Evolutionary conservation across 306 rosid species (phyloP), one percentile per base, ranked within the genome.

Genomic region (Luffa aegyptiaca): DNA sequence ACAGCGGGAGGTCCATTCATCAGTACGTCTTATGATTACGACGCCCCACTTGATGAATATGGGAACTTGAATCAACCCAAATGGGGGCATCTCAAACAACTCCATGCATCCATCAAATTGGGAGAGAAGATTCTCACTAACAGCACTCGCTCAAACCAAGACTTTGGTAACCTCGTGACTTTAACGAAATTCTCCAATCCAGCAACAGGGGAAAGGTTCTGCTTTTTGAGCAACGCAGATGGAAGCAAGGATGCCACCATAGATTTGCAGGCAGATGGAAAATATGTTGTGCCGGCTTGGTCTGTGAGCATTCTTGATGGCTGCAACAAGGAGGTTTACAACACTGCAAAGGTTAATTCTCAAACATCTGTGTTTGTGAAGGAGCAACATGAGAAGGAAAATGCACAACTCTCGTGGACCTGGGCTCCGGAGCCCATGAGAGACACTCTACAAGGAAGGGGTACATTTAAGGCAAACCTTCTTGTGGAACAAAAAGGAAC

Each of bases 1-100:
- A 87, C 86, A 13, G 83, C 90, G 0, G 93, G 85, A 13, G 88
- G 88, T 46, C 86, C 92, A 51, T 89, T 85, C 57, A 87, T 89
- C 53, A 79, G 85, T 17, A 89, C 90, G 3, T 26, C 86, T 0
- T 89, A 89, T 26, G 89, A 84, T 78, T 89, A 87, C 51, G 88
- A 89, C 69, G 93, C 93, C 76, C 93, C 88, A 59, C 85, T 89
- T 0, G 87, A 89, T 16, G 58, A 53, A 53, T 16, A 53, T 14
- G 58, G 77, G 93, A 89, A 86, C 55, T 51, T 53, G 58, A 86
- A 83, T n/a, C 90, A 89, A 80, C 89, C 89, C 4, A 88, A 89
- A 78, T 84, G 83, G 58, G n/a, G 53, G 53, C 53, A 49, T 49
- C 53, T 49, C 53, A 49, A 86, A 73, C 84, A 86, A 12, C 86